Conservation (phyloP, 2,329 filamentous ascomycete species). For the Chaetomium sp. region DNA sequence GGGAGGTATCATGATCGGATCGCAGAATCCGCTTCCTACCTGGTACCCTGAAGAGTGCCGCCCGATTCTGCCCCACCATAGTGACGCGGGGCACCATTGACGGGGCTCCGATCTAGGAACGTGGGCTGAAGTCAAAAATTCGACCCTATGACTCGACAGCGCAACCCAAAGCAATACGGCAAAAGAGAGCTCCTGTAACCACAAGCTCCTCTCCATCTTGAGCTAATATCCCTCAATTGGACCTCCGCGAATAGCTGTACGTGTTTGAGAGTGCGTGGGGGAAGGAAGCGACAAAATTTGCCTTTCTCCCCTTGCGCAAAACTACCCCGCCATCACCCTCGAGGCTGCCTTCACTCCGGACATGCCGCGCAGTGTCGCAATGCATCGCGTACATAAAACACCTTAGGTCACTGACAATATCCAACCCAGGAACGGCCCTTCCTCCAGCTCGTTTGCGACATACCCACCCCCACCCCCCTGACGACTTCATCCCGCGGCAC, state of each 20-base stretch:
- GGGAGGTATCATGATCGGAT: too few relatives aligned
- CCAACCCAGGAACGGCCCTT: constrained; percentile 6
- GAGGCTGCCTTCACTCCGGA: background rate
- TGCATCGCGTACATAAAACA: background rate
- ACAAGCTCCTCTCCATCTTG: background rate
- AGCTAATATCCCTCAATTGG: background rate
- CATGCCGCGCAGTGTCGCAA: background rate
- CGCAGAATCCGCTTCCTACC: too few relatives aligned
- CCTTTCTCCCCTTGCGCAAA: background rate
- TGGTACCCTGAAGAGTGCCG: background rate
- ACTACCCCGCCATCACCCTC: constrained; percentile 10
- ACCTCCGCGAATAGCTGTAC: background rate
- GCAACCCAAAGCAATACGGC: background rate
- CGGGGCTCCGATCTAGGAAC: constrained; percentile 35
- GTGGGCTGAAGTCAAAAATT: constrained; percentile 26
- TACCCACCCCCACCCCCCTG: constrained; percentile 16
- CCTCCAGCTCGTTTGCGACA: constrained; percentile 16
- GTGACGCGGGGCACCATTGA: constrained; percentile 24
- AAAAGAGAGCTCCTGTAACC: background rate
- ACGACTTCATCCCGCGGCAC: background rate
- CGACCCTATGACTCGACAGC: constrained; percentile 13
- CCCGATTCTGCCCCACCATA: constrained; percentile 18
- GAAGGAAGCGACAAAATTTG: background rate
- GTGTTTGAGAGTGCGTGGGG: background rate
- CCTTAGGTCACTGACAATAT: constrained; percentile 5